Evolutionary conservation across 331 rosid species (phyloP).

Genomic region (Pyrus hybrid): DNA sequence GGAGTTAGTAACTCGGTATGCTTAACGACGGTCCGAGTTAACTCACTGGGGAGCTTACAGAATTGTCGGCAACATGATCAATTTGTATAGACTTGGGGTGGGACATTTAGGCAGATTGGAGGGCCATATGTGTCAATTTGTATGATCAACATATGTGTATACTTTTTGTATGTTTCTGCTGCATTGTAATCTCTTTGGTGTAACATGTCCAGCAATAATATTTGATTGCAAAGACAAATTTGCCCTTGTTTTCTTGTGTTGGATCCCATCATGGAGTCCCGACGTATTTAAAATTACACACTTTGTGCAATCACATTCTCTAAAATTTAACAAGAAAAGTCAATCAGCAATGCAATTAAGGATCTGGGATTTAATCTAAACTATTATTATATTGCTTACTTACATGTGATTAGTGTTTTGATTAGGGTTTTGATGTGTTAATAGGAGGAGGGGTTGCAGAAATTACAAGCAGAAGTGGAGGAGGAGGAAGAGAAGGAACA

Average conservation of each 20-base stretch:
- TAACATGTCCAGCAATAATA: background rate
- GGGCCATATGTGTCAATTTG: conserved; percentile 32
- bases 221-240: conserved; percentile 18
- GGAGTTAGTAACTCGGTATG: conserved; percentile 10
- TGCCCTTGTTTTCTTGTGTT: conserved; percentile 25
- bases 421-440: conserved; percentile 6
- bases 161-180: conserved; percentile 4
- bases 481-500: conserved; percentile 87
- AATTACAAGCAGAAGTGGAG: conserved; percentile 43
- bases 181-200: conserved; percentile 30
- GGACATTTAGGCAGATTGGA: conserved; percentile 4
- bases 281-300: conserved; percentile 17
- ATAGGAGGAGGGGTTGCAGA: conserved; percentile 50
- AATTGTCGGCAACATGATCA: conserved; percentile 44
- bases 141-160: background rate
- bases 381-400: background rate
- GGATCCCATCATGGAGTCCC: conserved; percentile 20
- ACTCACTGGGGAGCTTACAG: conserved; percentile 7
- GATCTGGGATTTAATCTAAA: conserved; percentile 16
- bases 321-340: conserved; percentile 11
- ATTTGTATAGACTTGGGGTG: conserved; percentile 16
- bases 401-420: too few relatives aligned
- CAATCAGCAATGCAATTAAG: conserved; percentile 23
- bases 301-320: conserved; percentile 13
- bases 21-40: conserved; percentile 19